These are phyloP conservation scores for Plantago ovata DNA, from an alignment of 257 asterid genomes.

Conservation along the genomic window DNA sequence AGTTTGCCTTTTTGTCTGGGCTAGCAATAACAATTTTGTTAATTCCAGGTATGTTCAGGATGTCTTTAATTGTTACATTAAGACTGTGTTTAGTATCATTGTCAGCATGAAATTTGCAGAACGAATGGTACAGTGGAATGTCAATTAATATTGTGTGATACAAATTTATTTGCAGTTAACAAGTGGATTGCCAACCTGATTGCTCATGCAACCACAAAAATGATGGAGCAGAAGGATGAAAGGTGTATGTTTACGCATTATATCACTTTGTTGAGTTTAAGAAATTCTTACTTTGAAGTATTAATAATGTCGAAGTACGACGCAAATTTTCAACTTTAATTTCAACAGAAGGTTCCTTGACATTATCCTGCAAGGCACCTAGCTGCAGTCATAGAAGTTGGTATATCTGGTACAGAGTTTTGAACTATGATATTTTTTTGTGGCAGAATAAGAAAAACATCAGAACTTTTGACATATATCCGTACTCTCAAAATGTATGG, in stretches of 20 bases:
- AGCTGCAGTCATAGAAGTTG: too few species aligned
- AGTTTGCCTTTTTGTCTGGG: constrained; percentile 92
- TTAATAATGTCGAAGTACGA: not conserved
- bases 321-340: not conserved
- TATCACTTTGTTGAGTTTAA: not conserved
- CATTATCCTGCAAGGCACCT: not conserved
- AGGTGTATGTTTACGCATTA: constrained; percentile 38
- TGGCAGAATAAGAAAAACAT: constrained; percentile 79
- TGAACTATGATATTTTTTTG: constrained; percentile 12
- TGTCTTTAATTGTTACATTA: constrained; percentile 10
- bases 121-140: not conserved
- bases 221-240: constrained; percentile 99
- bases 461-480: constrained; percentile 70
- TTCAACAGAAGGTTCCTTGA: not conserved
- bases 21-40: constrained; percentile 75
- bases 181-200: constrained; percentile 97
- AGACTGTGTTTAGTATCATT: too few species aligned
- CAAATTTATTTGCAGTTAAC: constrained; percentile 44
- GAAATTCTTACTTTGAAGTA: not conserved
- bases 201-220: constrained; percentile 72
- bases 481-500: constrained; percentile 93
- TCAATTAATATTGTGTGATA: not conserved
- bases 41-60: constrained; percentile 68
- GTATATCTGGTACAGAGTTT: not conserved
- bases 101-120: too few species aligned